Percentiles rank a stretch among this genome's conserved stretches.
These are phyloP conservation scores for Pseudonectria foliicola DNA, from an alignment of 2,329 filamentous ascomycete genomes.

Conservation along the genomic window DNA sequence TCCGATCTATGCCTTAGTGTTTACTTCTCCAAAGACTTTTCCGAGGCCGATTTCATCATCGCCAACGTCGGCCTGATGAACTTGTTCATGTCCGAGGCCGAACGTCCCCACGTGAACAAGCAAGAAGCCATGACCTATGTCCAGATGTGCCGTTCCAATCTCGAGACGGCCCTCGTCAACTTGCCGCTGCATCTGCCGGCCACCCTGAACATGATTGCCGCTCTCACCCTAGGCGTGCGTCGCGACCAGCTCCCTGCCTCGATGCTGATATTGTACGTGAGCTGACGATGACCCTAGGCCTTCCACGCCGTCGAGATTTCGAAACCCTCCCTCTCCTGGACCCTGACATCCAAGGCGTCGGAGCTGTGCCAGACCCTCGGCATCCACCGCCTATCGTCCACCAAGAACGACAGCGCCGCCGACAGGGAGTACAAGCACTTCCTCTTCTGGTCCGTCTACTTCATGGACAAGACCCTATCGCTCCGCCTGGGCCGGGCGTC, in stretches of 20 bases:
- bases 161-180: conserved; percentile 25
- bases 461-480: conserved; percentile 48
- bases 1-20: conserved; percentile 16
- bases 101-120: conserved; percentile 7
- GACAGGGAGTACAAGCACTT: conserved; percentile 19
- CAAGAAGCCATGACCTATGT: conserved; percentile 17
- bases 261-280: no score
- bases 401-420: conserved; percentile 15
- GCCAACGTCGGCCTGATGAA: conserved; percentile 14
- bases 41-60: conserved; percentile 14
- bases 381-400: conserved; percentile 20
- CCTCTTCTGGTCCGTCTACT: conserved; percentile 53
- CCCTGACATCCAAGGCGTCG: conserved; percentile 22
- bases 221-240: conserved; percentile 19
- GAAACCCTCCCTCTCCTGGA: conserved; percentile 27
- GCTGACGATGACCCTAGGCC: conserved; percentile 13
- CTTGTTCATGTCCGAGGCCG: conserved; percentile 8
- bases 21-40: conserved; percentile 10
- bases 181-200: conserved; percentile 26
- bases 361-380: conserved; percentile 26
- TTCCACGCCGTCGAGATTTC: conserved; percentile 27
- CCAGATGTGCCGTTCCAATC: conserved; percentile 20
- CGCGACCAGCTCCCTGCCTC: no score
- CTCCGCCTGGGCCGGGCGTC: conserved; percentile 47
- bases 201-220: conserved; percentile 20